phyloP scores from a whole-genome alignment of 2,329 filamentous ascomycete species.

The Arthrobotrys conoides region DNA sequence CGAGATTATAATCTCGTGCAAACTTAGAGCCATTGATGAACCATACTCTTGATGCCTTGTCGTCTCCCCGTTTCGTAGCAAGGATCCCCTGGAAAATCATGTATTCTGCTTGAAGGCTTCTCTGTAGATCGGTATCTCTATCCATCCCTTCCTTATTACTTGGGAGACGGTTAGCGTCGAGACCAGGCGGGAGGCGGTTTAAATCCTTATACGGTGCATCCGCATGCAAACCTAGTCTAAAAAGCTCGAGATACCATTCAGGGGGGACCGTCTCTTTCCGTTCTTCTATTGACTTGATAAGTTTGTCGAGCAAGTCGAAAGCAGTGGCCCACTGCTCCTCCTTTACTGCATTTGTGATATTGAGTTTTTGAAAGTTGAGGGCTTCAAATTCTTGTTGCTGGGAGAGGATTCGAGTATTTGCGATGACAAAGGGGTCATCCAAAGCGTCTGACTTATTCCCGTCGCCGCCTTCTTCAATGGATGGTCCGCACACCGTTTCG shows the following conservation, averaged over 20 bases:
- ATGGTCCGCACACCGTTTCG: background rate
- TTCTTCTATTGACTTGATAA: background rate
- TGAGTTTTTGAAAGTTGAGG: background rate
- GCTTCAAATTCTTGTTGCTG: background rate
- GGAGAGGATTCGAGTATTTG: background rate
- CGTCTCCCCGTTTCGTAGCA: background rate
- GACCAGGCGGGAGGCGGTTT: too few relatives aligned
- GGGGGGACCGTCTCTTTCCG: background rate
- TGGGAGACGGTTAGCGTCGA: background rate
- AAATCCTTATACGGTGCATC: background rate
- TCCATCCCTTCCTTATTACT: background rate
- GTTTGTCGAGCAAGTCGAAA: background rate
- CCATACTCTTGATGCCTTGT: background rate
- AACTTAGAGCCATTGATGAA: constrained; percentile 17
- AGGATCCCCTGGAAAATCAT: constrained; percentile 4
- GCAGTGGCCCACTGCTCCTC: background rate
- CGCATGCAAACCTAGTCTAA: background rate
- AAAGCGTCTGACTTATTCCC: constrained; percentile 13
- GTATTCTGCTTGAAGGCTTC: background rate
- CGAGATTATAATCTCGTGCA: background rate
- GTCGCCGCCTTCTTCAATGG: background rate
- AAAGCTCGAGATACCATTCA: constrained; percentile 29
- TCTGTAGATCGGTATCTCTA: background rate
- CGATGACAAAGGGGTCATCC: constrained; percentile 21
- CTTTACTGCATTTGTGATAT: background rate